Evolutionary conservation across 768 basidiomycete genomes (phyloP), one percentile per base, ranked within the genome.

Genomic region (Tremella mesenterica): DNA sequence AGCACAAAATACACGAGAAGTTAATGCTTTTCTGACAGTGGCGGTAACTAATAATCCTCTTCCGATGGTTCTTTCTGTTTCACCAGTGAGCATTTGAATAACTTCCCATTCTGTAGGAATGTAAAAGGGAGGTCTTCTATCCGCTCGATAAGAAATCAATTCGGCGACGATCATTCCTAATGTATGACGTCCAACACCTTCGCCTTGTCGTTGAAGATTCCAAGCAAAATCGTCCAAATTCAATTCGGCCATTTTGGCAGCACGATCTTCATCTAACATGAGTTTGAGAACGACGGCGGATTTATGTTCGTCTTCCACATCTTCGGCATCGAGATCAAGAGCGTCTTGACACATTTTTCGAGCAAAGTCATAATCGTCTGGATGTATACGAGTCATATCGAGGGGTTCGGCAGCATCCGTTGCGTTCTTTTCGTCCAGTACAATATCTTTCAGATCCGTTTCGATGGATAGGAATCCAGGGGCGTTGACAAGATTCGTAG

Each of bases 311-410:
- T 88, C 88, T 52, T 87, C 86, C 29, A 90, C 79, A 75, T 99
- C 95, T 72, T 97, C 95, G 65, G 93, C 91, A 60, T 99, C 95
- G n/a, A 89, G 79, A 67, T 96, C 95, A 13, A 97, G 80, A 4
- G 93, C 90, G 73, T 96, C 91, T 18, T 88, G 87, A 31, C 93
- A 93, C 91, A 99, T 95, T 77, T 97, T 96, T 30, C 89, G 84
- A 3, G 95, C 93, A 33, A 97, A 79, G 60, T 96, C 92, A 68
- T 97, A 99, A 74, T 99, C 95, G 70, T 93, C 88, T 5, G 89
- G 89, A 67, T 99, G 95, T 49, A 99, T 88, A 18, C 95, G 86
- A 31, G 92, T 97, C 66, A 84, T 83, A 67, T 99, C 95, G 48
- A 99, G 78, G 3, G 92, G 88, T 72, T 99, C 95, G 8, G 84